Evolutionary conservation across 352 stramenopile species (phyloP).

Genomic region (Globisporangium cystogenes): DNA sequence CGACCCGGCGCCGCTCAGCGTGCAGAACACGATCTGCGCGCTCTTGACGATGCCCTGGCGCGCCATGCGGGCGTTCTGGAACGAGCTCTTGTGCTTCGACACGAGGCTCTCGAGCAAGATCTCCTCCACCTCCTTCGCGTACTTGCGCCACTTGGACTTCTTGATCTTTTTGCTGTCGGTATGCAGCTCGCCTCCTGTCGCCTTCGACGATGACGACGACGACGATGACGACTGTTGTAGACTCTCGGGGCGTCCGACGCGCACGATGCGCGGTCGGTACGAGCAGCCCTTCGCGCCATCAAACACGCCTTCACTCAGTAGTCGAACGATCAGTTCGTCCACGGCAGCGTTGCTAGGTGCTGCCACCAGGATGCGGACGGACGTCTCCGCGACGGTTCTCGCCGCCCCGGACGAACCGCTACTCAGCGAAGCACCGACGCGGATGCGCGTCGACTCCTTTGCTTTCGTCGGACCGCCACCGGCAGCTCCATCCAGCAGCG

Average conservation of each 20-base stretch:
- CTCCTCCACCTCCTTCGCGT: constrained; percentile 62
- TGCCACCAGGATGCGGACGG: constrained; percentile 69
- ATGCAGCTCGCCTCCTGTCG: constrained; percentile 11
- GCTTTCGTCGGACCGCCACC: constrained; percentile 38
- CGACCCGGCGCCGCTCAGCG: constrained; percentile 72
- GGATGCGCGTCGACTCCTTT: constrained; percentile 57
- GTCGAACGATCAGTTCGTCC: constrained; percentile 65
- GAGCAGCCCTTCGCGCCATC: constrained; percentile 37
- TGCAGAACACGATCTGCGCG: constrained; percentile 83
- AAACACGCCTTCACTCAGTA: constrained; percentile 62
- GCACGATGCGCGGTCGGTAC: constrained; percentile 65
- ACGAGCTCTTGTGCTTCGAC: constrained; percentile 51
- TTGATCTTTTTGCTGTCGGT: constrained; percentile 34
- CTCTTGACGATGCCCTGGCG: constrained; percentile 67
- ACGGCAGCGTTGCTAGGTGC: constrained; percentile 79
- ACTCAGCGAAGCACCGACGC: constrained; percentile 61
- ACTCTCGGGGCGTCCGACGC: constrained; percentile 57
- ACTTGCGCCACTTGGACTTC: constrained; percentile 72
- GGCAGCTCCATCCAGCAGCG: constrained; percentile 65
- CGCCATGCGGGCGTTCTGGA: constrained; percentile 43
- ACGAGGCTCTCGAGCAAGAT: constrained; percentile 68
- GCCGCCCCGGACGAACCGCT: constrained; percentile 17
- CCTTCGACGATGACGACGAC: constrained; percentile 6
- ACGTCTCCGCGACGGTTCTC: constrained; percentile 46
- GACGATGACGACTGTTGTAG: constrained; percentile 25